phyloP scores from a whole-genome alignment of 2,329 filamentous ascomycete species.

The Allantophomopsis cytisporea region DNA sequence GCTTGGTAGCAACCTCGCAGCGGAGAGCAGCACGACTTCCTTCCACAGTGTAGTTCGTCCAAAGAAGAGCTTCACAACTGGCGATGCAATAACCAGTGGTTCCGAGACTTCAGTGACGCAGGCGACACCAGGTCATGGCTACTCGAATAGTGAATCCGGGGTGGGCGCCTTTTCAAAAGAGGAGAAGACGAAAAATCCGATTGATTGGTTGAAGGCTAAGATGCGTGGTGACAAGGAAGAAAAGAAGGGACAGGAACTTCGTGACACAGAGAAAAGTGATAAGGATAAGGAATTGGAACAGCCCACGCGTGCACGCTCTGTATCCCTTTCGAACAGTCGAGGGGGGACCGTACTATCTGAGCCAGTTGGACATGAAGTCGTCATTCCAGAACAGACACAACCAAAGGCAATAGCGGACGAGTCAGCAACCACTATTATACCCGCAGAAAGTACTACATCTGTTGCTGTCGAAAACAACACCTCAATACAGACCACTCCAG shows the following conservation, averaged over 20 bases:
- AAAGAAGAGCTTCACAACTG: slow-evolving; percentile 28
- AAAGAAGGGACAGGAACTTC: slow-evolving; percentile 16
- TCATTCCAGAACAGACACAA: too few species aligned
- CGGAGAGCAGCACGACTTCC: slow-evolving; percentile 54
- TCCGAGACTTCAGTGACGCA: slow-evolving; percentile 1
- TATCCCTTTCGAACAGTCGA: too few species aligned
- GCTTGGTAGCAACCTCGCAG: slow-evolving; percentile 47
- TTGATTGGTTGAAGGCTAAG: slow-evolving; percentile 53
- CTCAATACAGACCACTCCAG: too few species aligned
- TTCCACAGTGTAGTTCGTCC: slow-evolving; percentile 43
- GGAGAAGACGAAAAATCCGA: slow-evolving; percentile 37
- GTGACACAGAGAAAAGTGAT: slow-evolving; percentile 18
- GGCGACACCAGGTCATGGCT: slow-evolving; percentile 4
- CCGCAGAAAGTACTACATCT: too few species aligned
- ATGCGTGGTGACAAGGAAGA: slow-evolving; percentile 38
- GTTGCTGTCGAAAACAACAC: too few species aligned
- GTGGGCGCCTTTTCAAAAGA: slow-evolving; percentile 9
- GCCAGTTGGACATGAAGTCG: too few species aligned
- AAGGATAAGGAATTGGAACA: slow-evolving; percentile 12
- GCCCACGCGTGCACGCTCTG: not conserved
- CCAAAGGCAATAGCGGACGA: too few species aligned
- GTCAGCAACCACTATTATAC: too few species aligned
- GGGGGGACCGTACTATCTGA: too few species aligned
- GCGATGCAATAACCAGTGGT: slow-evolving; percentile 20
- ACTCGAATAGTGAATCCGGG: slow-evolving; percentile 19